Percentiles rank a stretch among this genome's conserved stretches.
These are phyloP conservation scores for Saraca asoca DNA, from an alignment of 331 rosid species.

Conservation along the genomic window DNA sequence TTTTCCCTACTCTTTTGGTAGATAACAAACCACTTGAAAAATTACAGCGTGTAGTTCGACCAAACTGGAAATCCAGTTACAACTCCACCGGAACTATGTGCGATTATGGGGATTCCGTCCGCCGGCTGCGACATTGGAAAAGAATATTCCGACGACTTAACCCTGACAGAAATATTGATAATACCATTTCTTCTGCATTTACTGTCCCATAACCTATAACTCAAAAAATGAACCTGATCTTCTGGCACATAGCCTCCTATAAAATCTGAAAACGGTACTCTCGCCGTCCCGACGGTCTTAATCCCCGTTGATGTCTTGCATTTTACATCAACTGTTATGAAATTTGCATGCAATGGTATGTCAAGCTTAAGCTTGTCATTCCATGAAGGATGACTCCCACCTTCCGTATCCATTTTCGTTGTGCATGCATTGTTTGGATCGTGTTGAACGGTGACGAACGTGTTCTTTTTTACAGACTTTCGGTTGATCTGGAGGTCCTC, in stretches of 20 bases:
- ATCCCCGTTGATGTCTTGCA: slow-evolving; percentile 39
- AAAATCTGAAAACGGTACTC: slow-evolving; percentile 63
- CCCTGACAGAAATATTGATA: slow-evolving; percentile 64
- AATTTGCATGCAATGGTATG: slow-evolving; percentile 32
- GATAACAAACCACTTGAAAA: not conserved
- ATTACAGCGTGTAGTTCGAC: slow-evolving; percentile 24
- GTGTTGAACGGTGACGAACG: no score
- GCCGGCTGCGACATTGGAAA: not conserved
- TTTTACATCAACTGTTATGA: slow-evolving; percentile 48
- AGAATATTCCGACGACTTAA: slow-evolving; percentile 14
- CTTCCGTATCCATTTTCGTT: no score
- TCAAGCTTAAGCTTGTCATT: no score
- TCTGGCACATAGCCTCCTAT: slow-evolving; percentile 50
- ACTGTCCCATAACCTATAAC: slow-evolving; percentile 70
- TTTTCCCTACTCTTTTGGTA: no score
- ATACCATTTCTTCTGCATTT: slow-evolving; percentile 66
- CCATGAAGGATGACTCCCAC: no score
- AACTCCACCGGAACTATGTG: slow-evolving; percentile 24
- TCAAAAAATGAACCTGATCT: slow-evolving; percentile 18
- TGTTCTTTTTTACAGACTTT: slow-evolving; percentile 25
- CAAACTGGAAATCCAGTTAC: slow-evolving; percentile 65
- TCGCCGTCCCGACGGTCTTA: slow-evolving; percentile 49
- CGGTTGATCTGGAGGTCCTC: slow-evolving; percentile 37
- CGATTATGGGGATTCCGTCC: not conserved
- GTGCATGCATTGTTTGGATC: no score